A percentile compares a stretch with the other conserved stretches of the same genome.
Conservation (phyloP, 495 filamentous ascomycete species). For the Choiromyces venosus region DNA sequence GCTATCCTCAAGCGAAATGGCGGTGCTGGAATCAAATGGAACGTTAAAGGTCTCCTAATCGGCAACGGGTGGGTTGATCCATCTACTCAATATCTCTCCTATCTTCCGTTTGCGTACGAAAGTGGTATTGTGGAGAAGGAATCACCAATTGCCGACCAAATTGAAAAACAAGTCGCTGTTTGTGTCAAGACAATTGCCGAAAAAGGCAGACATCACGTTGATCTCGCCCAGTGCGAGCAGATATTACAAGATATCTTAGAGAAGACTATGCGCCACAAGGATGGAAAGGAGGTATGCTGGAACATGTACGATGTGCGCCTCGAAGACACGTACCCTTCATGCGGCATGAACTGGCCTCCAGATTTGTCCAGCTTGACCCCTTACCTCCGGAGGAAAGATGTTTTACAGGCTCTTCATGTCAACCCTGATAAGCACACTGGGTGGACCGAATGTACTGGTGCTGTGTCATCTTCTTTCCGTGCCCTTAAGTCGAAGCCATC, state of each 20-base stretch:
- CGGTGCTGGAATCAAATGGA: conserved; percentile 56
- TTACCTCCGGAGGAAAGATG: conserved; percentile 78
- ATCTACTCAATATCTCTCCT: conserved; percentile 80
- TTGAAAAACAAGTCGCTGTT: conserved; percentile 65
- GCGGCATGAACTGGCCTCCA: conserved; percentile 94
- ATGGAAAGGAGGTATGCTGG: conserved; percentile 55
- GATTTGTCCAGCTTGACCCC: conserved; percentile 71
- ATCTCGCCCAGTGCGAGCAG: conserved; percentile 62
- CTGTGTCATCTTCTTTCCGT: conserved; percentile 65
- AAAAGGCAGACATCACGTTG: conserved; percentile 56
- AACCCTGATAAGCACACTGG: conserved; percentile 72
- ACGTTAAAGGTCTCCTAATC: conserved; percentile 80
- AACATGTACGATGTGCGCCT: conserved; percentile 97
- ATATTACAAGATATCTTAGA: conserved; percentile 65
- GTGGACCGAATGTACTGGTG: conserved; percentile 84
- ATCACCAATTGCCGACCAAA: conserved; percentile 55
- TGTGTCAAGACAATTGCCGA: conserved; percentile 56
- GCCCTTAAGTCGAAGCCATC: conserved; percentile 64
- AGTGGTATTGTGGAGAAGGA: conserved; percentile 64
- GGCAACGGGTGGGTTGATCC: conserved; percentile 97
- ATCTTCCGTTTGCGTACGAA: conserved; percentile 71
- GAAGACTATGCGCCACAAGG: conserved; percentile 49
- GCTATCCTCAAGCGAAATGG: conserved; percentile 78
- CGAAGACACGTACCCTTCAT: conserved; percentile 63
- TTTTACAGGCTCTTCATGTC: conserved; percentile 73